Conservation (phyloP, 768 basidiomycete genomes). For the Suillus hirtellus region DNA sequence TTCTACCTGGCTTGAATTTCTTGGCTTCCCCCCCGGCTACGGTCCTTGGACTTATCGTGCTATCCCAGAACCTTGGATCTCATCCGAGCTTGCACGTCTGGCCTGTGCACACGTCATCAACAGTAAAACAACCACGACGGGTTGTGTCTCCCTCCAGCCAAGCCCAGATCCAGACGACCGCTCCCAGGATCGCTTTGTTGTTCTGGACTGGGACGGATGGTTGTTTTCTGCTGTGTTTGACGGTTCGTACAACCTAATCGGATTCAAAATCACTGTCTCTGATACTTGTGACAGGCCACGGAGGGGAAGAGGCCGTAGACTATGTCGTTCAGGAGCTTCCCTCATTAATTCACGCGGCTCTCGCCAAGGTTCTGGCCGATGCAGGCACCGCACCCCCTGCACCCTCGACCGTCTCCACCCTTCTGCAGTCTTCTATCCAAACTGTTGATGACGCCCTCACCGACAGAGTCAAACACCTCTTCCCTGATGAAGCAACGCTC, state of each 20-base stretch:
- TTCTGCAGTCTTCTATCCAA: constrained; percentile 38
- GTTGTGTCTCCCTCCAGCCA: constrained; percentile 48
- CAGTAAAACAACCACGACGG: constrained; percentile 28
- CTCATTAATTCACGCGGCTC: constrained; percentile 28
- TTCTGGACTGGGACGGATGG: constrained; percentile 45
- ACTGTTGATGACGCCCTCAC: constrained; percentile 41
- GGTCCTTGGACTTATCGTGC: constrained; percentile 27
- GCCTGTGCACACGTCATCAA: constrained; percentile 32
- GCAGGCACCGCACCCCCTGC: constrained; percentile 7
- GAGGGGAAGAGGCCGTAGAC: constrained; percentile 49
- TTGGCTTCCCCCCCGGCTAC: constrained; percentile 6
- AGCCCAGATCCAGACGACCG: constrained; percentile 39
- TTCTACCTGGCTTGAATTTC: background rate
- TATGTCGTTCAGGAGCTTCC: constrained; percentile 38
- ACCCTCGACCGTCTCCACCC: constrained; percentile 27
- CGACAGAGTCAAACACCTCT: constrained; percentile 39
- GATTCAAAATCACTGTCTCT: constrained; percentile 7
- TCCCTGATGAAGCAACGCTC: constrained; percentile 38
- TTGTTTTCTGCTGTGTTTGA: constrained; percentile 49
- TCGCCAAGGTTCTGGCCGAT: constrained; percentile 21
- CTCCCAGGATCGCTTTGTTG: constrained; percentile 48
- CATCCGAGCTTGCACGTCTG: constrained; percentile 42
- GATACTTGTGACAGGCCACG: constrained; percentile 37
- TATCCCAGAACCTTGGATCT: constrained; percentile 43
- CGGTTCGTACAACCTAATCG: constrained; percentile 30